Evolutionary conservation across 1,284 basidiomycete genomes (phyloP).

Genomic region (Marasmius tenuissimus): DNA sequence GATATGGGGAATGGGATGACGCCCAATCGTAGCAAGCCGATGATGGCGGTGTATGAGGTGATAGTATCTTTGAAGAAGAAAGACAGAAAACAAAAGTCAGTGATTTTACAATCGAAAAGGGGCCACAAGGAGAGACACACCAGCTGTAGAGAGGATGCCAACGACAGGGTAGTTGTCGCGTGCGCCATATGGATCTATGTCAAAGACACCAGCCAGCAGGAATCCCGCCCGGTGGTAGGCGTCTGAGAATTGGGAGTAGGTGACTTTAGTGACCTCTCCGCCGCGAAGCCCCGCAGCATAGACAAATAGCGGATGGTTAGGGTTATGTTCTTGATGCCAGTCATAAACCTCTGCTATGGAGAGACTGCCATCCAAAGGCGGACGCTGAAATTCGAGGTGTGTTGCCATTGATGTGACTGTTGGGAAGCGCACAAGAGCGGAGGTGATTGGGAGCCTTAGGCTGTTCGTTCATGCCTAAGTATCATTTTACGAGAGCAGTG

Average conservation of each 20-base stretch:
- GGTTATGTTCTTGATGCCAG: constrained; percentile 24
- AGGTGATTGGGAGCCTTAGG: not conserved
- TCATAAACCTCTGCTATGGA: constrained; percentile 29
- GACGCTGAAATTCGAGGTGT: constrained; percentile 3
- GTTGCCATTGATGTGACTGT: not conserved
- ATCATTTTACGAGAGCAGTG: no score
- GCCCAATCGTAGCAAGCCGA: constrained; percentile 29
- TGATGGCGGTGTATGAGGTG: constrained; percentile 23
- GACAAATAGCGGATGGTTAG: constrained; percentile 24
- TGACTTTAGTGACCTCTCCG: constrained; percentile 9
- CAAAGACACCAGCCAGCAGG: constrained; percentile 11
- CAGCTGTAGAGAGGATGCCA: constrained; percentile 26
- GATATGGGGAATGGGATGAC: constrained; percentile 31
- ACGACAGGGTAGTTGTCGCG: constrained; percentile 17
- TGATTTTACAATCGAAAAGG: not conserved
- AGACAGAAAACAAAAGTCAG: not conserved
- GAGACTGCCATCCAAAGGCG: constrained; percentile 24
- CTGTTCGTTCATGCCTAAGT: no score
- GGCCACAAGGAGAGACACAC: constrained; percentile 17
- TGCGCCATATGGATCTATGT: constrained; percentile 2
- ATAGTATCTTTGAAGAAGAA: constrained; percentile 23
- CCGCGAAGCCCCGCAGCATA: constrained; percentile 12
- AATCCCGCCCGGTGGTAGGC: constrained; percentile 21
- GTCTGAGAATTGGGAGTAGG: constrained; percentile 20
- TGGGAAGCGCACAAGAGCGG: not conserved